Conservation (phyloP, 2,329 filamentous ascomycete species). For the Emmonsia crescens region DNA sequence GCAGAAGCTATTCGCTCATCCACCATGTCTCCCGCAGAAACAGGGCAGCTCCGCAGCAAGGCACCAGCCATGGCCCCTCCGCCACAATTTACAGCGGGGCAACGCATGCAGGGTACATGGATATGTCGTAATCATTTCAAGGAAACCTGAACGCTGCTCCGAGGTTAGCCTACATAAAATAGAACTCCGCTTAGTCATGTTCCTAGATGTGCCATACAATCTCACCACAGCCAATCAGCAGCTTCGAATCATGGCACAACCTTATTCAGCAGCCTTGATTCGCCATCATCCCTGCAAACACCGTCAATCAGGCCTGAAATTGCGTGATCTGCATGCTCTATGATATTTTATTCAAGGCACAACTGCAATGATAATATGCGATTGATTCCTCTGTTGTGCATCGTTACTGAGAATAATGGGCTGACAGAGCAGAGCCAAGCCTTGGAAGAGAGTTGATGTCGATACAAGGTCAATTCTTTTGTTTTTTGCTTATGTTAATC, state of each 20-base stretch:
- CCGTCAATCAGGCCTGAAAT: neutral
- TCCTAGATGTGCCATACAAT: neutral
- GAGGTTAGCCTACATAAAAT: no score
- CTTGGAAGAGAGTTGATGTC: no score
- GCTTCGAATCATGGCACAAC: neutral
- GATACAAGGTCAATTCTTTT: no score
- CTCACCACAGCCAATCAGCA: neutral
- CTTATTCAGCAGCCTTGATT: neutral
- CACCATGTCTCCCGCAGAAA: no score
- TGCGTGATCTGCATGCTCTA: slow-evolving; percentile 3
- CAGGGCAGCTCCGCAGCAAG: no score
- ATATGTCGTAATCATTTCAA: neutral
- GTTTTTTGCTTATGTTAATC: no score
- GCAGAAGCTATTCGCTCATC: neutral
- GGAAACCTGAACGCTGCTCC: neutral
- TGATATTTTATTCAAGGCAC: no score
- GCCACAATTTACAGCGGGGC: neutral
- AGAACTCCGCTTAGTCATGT: neutral
- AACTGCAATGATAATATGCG: no score
- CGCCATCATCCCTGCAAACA: neutral
- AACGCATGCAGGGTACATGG: neutral
- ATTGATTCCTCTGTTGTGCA: no score
- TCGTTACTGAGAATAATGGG: neutral
- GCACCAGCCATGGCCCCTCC: neutral
- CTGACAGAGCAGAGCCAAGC: neutral